Evolutionary conservation across 345 rosid genomes (phyloP).

Genomic region (Limnanthes douglasii): DNA sequence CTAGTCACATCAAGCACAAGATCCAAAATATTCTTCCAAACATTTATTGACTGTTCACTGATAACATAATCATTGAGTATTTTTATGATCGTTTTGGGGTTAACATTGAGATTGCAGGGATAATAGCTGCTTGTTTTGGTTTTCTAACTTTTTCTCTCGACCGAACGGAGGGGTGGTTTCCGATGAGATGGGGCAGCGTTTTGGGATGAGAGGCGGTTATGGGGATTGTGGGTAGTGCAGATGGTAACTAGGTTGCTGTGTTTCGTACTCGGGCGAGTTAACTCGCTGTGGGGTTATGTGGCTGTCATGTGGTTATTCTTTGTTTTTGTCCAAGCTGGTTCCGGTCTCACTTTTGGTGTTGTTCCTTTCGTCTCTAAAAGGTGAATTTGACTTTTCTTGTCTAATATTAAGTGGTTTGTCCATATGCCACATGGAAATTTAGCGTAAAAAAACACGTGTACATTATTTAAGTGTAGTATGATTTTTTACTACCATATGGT

Average conservation of each 20-base stretch:
- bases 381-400: conserved; percentile 7
- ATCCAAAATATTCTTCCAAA: too few species aligned
- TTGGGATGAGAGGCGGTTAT: conserved; percentile 75
- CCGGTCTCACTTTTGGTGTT: conserved; percentile 73
- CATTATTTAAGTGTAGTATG: too few species aligned
- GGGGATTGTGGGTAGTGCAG: conserved; percentile 70
- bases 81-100: conserved; percentile 62
- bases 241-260: conserved; percentile 52
- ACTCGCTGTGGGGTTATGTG: conserved; percentile 40
- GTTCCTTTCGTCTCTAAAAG: conserved; percentile 77
- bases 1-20: too few species aligned
- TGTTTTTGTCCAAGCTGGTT: conserved; percentile 63
- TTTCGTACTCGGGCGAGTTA: conserved; percentile 38
- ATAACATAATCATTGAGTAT: conserved; percentile 57
- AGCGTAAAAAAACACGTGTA: too few species aligned
- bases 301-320: conserved; percentile 49
- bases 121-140: conserved; percentile 51
- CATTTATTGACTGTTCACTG: too few species aligned
- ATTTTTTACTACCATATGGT: too few species aligned
- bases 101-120: conserved; percentile 49
- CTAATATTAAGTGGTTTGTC: too few species aligned
- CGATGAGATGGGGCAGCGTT: conserved; percentile 33
- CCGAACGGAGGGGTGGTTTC: conserved; percentile 69
- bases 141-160: conserved; percentile 45
- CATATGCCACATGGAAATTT: too few species aligned